Conservation (phyloP, 139 green algal species). For the Chlamydomonas sp. region DNA sequence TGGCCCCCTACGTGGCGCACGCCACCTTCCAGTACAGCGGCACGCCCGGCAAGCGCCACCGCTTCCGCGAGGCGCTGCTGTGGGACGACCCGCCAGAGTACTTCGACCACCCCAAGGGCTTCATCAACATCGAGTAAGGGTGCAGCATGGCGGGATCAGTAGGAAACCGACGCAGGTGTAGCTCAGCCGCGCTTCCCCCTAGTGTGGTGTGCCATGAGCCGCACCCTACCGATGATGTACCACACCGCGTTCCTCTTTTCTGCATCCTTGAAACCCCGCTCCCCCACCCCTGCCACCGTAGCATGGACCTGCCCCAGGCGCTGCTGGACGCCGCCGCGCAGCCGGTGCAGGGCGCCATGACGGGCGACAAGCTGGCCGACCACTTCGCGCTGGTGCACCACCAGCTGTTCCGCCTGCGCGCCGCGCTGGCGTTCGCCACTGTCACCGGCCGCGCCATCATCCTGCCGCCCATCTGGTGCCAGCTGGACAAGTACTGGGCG, state of each 20-base stretch:
- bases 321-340: conserved; percentile 40
- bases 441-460: conserved; percentile 67
- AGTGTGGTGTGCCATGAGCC: no score
- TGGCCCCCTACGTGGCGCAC: conserved; percentile 89
- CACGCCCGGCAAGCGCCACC: conserved; percentile 89
- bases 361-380: conserved; percentile 34
- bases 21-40: conserved; percentile 93
- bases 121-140: conserved; percentile 38
- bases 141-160: neutral
- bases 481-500: conserved; percentile 84
- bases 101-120: conserved; percentile 59
- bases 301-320: conserved; percentile 54
- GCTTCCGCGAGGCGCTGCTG: conserved; percentile 81
- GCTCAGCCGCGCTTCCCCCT: no score
- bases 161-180: no score
- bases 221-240: no score
- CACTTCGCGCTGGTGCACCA: conserved; percentile 81
- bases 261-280: neutral
- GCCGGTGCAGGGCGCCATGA: neutral
- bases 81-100: conserved; percentile 81
- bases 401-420: conserved; percentile 56
- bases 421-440: conserved; percentile 38
- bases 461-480: conserved; percentile 77
- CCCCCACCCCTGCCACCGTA: neutral
- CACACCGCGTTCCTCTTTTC: neutral